Conservation (phyloP, 2,329 filamentous ascomycete genomes). For the Macroventuria anomochaeta region DNA sequence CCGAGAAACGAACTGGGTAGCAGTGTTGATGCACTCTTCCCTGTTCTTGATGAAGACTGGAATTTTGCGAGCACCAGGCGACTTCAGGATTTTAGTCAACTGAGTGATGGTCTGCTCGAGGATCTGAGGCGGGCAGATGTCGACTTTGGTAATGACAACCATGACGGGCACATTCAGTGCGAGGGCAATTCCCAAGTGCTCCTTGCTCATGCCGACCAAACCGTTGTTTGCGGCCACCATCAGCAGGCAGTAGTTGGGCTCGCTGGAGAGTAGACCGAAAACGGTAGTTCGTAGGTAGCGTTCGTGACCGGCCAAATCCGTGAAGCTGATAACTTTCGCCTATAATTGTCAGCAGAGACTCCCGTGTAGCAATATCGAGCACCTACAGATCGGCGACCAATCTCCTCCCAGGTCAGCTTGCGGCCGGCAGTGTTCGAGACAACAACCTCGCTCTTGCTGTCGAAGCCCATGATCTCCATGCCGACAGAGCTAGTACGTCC, state of each 20-base stretch:
- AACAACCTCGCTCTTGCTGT: constrained; percentile 82
- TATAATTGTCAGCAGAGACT: constrained; percentile 28
- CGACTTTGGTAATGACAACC: constrained; percentile 97
- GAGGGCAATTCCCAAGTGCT: constrained; percentile 92
- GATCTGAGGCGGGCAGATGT: constrained; percentile 96
- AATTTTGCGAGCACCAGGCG: constrained; percentile 90
- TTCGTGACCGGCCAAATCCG: constrained; percentile 93
- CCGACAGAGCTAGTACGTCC: constrained; percentile 95
- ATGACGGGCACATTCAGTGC: constrained; percentile 96
- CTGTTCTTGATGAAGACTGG: constrained; percentile 92
- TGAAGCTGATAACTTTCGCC: constrained; percentile 96
- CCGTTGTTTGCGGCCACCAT: constrained; percentile 99
- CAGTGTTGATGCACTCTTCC: constrained; percentile 92
- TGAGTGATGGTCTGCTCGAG: constrained; percentile 91
- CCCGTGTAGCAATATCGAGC: neutral
- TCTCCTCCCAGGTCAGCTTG: constrained; percentile 95
- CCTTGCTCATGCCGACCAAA: constrained; percentile 96
- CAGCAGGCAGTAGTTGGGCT: constrained; percentile 94
- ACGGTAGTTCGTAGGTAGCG: constrained; percentile 94
- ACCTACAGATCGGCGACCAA: constrained; percentile 80
- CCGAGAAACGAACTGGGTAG: constrained; percentile 92
- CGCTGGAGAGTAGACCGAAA: constrained; percentile 91
- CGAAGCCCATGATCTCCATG: constrained; percentile 97
- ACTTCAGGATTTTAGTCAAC: constrained; percentile 91
- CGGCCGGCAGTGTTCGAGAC: constrained; percentile 82